Evolutionary conservation across 2,329 filamentous ascomycete genomes (phyloP).

Genomic region (Talaromyces islandicus): DNA sequence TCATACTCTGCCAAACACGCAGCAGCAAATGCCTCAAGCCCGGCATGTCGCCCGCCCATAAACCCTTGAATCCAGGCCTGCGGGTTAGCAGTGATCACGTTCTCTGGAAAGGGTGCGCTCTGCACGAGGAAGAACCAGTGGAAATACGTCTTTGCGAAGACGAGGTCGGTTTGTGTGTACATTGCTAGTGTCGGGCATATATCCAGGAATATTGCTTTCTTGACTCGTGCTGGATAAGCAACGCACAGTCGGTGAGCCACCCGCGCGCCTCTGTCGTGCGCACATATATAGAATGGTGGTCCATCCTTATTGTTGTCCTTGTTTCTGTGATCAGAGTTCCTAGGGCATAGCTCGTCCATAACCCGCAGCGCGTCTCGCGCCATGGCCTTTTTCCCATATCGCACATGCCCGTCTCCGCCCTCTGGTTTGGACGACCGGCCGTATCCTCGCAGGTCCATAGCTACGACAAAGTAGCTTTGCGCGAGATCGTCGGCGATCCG

Average conservation of each 20-base stretch:
- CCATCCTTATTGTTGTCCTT: constrained; percentile 8
- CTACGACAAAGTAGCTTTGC: constrained; percentile 37
- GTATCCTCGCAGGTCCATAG: constrained; percentile 49
- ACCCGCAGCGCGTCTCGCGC: constrained; percentile 42
- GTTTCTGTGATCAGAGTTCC: constrained; percentile 23
- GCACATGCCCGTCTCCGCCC: constrained; percentile 14
- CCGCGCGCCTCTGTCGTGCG: constrained; percentile 53
- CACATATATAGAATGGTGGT: constrained; percentile 43
- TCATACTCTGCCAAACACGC: constrained; percentile 39
- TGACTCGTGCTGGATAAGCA: constrained; percentile 38
- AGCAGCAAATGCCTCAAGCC: constrained; percentile 27
- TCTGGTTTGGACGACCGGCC: constrained; percentile 45
- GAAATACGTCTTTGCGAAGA: constrained; percentile 48
- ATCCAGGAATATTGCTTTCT: constrained; percentile 44
- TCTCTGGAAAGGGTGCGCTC: constrained; percentile 46
- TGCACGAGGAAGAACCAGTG: constrained; percentile 58
- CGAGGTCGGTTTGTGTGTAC: constrained; percentile 40
- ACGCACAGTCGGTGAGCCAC: constrained; percentile 52
- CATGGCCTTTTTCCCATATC: constrained; percentile 47
- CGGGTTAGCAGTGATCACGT: constrained; percentile 36
- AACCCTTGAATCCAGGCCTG: constrained; percentile 39
- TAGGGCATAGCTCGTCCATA: constrained; percentile 31
- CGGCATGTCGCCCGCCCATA: constrained; percentile 31
- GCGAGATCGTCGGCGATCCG: constrained; percentile 36
- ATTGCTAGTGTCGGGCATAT: constrained; percentile 53